Base-by-base conservation (phyloP, 225 moss, liverwort and hornwort genomes). In the Marchantia paleacea region DNA sequence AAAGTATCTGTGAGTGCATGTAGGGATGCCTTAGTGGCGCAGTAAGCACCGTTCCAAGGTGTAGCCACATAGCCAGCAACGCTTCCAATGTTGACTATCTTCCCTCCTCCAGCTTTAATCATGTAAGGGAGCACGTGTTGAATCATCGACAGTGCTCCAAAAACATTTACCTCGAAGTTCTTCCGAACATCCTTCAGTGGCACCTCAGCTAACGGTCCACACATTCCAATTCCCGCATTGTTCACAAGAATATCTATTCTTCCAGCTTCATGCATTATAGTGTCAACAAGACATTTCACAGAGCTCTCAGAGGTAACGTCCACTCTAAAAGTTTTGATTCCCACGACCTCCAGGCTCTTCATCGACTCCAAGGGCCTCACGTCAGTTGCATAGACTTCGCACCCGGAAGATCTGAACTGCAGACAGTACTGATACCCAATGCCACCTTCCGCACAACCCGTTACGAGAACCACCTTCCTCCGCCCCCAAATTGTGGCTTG, bases 21-120 rank as follows among this genome's bases (percentile, higher is more conserved):
- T 77, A 92, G 80, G 20, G 92, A 87, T 75, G 86, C 85, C 78
- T 90, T 92, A 47, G 90, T 79, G 49, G 87, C 76, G n/a, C 75
- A 63, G 83, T 92, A 92, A 11, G 73, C 79, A 53, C 86, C 92
- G 48, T 73, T 4, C 18, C 89, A 92, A 28, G 92, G 92, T 61
- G 75, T 77, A 54, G 79, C 24, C 66, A 88, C 89, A 19, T 85
- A 76, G 72, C 53, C 75, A 31, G 10, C 30, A 75, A 89, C 81
- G 65, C 88, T 89, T 65, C 92, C 92, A 22, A 92, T 85, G 72
- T 92, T 92, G 67, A 90, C 90, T 73, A 90, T 89, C 69, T 87
- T 89, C 78, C 92, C 92, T 76, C 90, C 89, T 66, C 85, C 85
- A 76, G 79, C 77, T 12, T 78, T 85, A 67, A 88, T 86, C 92